These are phyloP conservation scores for Ilex asprella DNA, from an alignment of 257 asterid species.

Conservation along the genomic window DNA sequence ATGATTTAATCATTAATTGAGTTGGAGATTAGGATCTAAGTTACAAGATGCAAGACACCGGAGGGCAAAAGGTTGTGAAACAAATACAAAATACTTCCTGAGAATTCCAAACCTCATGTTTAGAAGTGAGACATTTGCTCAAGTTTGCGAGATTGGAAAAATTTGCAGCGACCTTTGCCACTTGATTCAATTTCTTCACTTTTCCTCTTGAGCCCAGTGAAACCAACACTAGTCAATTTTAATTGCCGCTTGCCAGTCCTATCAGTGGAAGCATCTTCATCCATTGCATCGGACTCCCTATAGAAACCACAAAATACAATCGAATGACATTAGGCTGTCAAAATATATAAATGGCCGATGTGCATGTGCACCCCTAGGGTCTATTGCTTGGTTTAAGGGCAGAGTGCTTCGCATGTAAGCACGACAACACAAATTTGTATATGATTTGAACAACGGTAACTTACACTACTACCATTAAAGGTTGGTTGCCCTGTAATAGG, in stretches of 20 bases:
- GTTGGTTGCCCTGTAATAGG: too few species aligned
- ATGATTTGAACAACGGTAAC: too few species aligned
- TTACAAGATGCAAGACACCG: too few species aligned
- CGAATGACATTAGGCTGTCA: background rate
- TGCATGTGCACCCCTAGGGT: background rate
- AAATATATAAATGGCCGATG: background rate
- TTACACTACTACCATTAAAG: too few species aligned
- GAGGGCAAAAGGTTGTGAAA: too few species aligned
- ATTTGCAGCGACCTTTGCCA: conserved; percentile 82
- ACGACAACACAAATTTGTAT: background rate
- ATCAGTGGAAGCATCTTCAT: conserved; percentile 43
- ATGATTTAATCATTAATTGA: too few species aligned
- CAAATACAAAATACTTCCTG: too few species aligned
- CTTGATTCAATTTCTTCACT: conserved; percentile 81
- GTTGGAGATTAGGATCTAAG: too few species aligned
- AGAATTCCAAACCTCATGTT: background rate
- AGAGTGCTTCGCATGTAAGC: background rate
- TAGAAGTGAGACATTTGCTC: conserved; percentile 64
- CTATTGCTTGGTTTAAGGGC: background rate
- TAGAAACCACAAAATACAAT: conserved; percentile 6
- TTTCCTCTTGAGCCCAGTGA: conserved; percentile 50
- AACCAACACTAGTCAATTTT: conserved; percentile 65
- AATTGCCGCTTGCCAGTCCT: conserved; percentile 50
- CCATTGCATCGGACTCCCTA: conserved; percentile 75
- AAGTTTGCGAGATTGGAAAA: conserved; percentile 90